Evolutionary conservation across 2,329 filamentous ascomycete species (phyloP).

Genomic region (Epichloe sibirici): DNA sequence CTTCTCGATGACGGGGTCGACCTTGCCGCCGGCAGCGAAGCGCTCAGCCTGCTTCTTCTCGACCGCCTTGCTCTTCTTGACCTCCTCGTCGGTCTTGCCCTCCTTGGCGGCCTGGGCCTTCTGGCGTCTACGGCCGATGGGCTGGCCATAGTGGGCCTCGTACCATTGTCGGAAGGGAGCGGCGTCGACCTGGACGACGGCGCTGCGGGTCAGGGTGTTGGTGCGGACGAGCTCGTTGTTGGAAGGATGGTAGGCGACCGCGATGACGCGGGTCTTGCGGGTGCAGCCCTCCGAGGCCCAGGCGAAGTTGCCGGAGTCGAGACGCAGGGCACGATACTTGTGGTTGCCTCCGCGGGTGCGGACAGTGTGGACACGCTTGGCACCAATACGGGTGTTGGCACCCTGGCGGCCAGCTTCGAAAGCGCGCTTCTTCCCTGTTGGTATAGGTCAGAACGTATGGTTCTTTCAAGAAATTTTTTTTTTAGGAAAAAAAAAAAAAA

Average conservation of each 20-base stretch:
- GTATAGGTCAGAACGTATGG: slow-evolving; percentile 64
- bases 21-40: slow-evolving; percentile 76
- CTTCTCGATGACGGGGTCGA: slow-evolving; percentile 84
- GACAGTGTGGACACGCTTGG: slow-evolving; percentile 93
- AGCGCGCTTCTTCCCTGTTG: slow-evolving; percentile 85
- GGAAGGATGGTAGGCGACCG: slow-evolving; percentile 95
- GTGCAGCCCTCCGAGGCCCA: slow-evolving; percentile 97
- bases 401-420: slow-evolving; percentile 99
- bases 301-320: slow-evolving; percentile 98
- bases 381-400: slow-evolving; percentile 97
- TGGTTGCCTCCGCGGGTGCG: slow-evolving; percentile 97
- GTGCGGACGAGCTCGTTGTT: slow-evolving; percentile 99
- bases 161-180: slow-evolving; percentile 99
- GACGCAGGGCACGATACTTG: slow-evolving; percentile 98
- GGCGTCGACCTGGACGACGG: slow-evolving; percentile 97
- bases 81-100: slow-evolving; percentile 53
- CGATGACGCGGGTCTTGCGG: slow-evolving; percentile 99
- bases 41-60: slow-evolving; percentile 94
- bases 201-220: slow-evolving; percentile 98
- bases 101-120: slow-evolving; percentile 53
- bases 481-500: neutral
- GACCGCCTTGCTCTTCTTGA: slow-evolving; percentile 90
- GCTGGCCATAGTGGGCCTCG: slow-evolving; percentile 96
- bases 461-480: slow-evolving; percentile 12
- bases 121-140: slow-evolving; percentile 83